Conservation (phyloP, 192 early-diverging fungal species). For the Rhizophagus clarus region DNA sequence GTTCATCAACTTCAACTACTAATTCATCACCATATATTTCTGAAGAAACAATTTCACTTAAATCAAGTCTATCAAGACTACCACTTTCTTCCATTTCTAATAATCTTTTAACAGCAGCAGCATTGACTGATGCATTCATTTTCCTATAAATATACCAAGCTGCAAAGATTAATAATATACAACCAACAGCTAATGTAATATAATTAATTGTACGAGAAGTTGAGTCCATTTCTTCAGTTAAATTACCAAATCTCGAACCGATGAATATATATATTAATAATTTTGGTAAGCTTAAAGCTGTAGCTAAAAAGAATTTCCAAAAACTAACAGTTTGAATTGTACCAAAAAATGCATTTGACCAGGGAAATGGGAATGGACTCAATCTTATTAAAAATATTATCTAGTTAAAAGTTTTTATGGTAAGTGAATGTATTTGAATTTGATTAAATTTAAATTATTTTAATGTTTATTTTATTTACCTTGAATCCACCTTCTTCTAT, state of each 20-base stretch:
- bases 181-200: not conserved
- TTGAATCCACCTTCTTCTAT: conserved; percentile 21
- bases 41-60: no score
- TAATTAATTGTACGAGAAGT: conserved; percentile 18
- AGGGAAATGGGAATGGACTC: conserved; percentile 14
- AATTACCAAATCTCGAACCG: conserved; percentile 8
- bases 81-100: not conserved
- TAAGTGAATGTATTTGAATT: not conserved
- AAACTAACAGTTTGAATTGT: not conserved
- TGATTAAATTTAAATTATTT: no score
- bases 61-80: not conserved
- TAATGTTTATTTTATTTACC: not conserved
- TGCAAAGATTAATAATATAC: not conserved
- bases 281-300: conserved; percentile 7
- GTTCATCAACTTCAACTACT: no score
- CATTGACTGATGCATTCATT: not conserved
- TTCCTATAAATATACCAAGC: not conserved
- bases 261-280: conserved; percentile 16
- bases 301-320: conserved; percentile 1
- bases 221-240: not conserved
- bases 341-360: conserved; percentile 29
- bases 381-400: conserved; percentile 18
- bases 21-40: no score
- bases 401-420: not conserved
- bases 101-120: conserved; percentile 6